Evolutionary conservation across 2,329 filamentous ascomycete species (phyloP), one percentile per base, ranked within the genome.

Genomic region (Aciculosporium take): DNA sequence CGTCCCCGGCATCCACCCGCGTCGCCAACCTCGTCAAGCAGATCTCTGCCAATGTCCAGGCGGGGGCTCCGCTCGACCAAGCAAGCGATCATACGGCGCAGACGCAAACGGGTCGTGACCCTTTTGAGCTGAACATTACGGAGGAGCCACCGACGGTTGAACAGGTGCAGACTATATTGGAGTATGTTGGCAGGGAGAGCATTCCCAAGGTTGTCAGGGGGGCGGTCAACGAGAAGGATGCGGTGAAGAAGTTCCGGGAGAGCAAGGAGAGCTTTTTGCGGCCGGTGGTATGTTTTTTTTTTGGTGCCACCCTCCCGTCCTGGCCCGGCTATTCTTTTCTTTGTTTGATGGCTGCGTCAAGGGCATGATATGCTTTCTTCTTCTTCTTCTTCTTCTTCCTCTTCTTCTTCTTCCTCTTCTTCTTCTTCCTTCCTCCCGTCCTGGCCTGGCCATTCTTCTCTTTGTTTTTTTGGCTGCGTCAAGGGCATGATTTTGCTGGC

Each of bases 41-140:
- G 63, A 73, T 78, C 25, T 83, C 84, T 21, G 79, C 81, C 37
- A 76, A 76, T 37, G 78, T 84, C 10, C 61, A 74, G 25, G 69
- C 78, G 45, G 69, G 73, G 18, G 76, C 85, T 8, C 85, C 83
- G 2, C 68, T 79, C 56, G 83, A 88, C 57, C 81, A 87, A 59
- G 80, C 83, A 33, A 76, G 74, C 58, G 75, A 80, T 48, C 74
- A 82, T 57, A 56, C 68, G 9, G 58, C 66, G 9, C 77, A 87
- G 59, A 73, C 70, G 35, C 55, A 59, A 23, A 51, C 61, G 53
- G 64, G 44, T 56, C 77, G 67, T 48, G 69, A 74, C 39, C 77
- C 88, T 39, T 98, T 96, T 62, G 81, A 95, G 55, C 75, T 96
- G 43, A 81, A 93, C 52, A 72, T 94, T 30, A 85, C 84, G 44